phyloP scores from a whole-genome alignment of 768 basidiomycete genomes.

The Hirschioporus abietinus region DNA sequence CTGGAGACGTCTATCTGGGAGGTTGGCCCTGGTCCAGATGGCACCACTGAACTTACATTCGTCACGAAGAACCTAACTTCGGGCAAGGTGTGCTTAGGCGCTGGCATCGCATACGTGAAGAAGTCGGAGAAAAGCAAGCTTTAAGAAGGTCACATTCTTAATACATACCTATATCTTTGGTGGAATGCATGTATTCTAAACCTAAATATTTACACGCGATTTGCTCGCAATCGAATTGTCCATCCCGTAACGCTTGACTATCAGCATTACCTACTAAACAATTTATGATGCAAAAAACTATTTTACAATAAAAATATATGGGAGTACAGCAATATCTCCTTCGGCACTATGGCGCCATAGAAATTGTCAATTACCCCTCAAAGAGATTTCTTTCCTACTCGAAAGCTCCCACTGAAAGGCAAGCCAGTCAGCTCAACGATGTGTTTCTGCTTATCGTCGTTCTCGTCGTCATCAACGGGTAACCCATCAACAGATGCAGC shows the following conservation, averaged over 20 bases:
- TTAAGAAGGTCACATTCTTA: conserved; percentile 15
- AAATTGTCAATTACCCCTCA: neutral
- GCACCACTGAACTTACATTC: conserved; percentile 55
- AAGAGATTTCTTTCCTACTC: conserved; percentile 50
- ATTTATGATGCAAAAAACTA: neutral
- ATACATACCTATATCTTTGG: neutral
- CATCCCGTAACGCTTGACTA: too few relatives aligned
- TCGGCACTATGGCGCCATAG: too few relatives aligned
- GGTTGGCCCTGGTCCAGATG: conserved; percentile 57
- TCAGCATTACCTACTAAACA: neutral
- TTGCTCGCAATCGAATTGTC: neutral
- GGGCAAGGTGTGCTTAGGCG: conserved; percentile 60
- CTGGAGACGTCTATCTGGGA: conserved; percentile 80
- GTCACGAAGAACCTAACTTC: conserved; percentile 53
- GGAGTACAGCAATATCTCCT: too few relatives aligned
- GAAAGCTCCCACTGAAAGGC: conserved; percentile 63
- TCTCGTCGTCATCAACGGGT: conserved; percentile 36
- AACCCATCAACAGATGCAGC: conserved; percentile 54
- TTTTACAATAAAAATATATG: neutral
- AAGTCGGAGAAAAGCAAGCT: conserved; percentile 43
- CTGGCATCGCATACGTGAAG: conserved; percentile 59
- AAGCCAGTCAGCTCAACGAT: conserved; percentile 58
- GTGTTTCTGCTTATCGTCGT: conserved; percentile 22
- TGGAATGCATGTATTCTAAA: neutral
- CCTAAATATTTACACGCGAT: neutral